Percentiles rank a stretch among this genome's conserved stretches.
These are phyloP conservation scores for Jackrogersella minutella DNA, from an alignment of 495 filamentous ascomycete genomes.

Conservation along the genomic window DNA sequence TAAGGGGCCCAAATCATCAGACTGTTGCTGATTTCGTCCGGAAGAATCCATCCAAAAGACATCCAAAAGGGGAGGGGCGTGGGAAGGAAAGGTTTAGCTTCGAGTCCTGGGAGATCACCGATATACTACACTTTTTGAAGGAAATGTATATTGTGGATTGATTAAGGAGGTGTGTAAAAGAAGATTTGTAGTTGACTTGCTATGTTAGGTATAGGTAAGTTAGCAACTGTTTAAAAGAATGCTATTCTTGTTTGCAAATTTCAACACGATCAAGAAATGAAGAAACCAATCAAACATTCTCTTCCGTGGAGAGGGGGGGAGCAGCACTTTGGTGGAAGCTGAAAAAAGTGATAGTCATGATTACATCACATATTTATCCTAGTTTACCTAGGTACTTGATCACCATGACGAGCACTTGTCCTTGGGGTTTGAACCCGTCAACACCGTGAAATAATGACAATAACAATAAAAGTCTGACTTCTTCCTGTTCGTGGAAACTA, in stretches of 20 bases:
- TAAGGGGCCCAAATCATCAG: background rate
- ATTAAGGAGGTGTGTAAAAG: background rate
- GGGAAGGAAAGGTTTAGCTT: background rate
- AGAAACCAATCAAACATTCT: background rate
- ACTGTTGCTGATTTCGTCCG: background rate
- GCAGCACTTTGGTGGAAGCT: background rate
- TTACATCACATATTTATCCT: conserved; percentile 33
- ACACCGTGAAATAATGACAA: background rate
- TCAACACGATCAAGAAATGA: background rate
- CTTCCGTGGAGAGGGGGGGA: no score
- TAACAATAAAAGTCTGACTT: no score
- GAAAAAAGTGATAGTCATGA: conserved; percentile 20
- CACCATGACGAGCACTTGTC: conserved; percentile 25
- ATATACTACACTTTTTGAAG: background rate
- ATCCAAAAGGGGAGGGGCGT: no score
- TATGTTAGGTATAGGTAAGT: background rate
- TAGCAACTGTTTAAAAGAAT: background rate
- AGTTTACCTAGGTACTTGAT: conserved; percentile 6
- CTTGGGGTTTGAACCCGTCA: background rate
- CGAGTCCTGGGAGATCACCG: background rate
- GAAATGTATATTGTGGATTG: no score
- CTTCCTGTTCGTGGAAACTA: no score
- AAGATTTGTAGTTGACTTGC: background rate
- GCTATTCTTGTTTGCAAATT: background rate
- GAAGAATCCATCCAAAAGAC: conserved; percentile 31